Evolutionary conservation across 495 filamentous ascomycete genomes (phyloP).

Genomic region (Lichina pygmaea): DNA sequence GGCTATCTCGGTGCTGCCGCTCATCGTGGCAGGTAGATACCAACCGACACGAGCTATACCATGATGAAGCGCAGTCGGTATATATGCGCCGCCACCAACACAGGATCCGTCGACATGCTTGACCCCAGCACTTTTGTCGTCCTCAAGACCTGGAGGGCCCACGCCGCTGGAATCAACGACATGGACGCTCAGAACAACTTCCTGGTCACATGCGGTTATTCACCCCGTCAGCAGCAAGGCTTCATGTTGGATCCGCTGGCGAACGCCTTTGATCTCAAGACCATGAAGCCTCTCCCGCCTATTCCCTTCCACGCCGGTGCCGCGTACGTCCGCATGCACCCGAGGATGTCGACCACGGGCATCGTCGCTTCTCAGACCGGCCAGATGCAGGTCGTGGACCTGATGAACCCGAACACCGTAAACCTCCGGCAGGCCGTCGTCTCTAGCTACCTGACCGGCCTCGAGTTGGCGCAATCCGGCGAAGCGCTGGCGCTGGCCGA

Average conservation of each 20-base stretch:
- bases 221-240: constrained; percentile 33
- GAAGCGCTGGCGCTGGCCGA: constrained; percentile 70
- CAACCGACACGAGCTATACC: constrained; percentile 48
- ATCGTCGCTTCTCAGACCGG: constrained; percentile 75
- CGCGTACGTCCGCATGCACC: constrained; percentile 85
- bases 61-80: constrained; percentile 78
- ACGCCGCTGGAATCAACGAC: constrained; percentile 60
- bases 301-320: constrained; percentile 81
- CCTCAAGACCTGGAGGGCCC: constrained; percentile 69
- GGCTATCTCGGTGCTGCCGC: background rate
- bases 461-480: constrained; percentile 77
- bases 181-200: constrained; percentile 88
- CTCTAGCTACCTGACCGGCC: constrained; percentile 34
- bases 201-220: constrained; percentile 86
- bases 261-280: constrained; percentile 84
- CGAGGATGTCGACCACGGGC: constrained; percentile 72
- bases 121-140: constrained; percentile 51
- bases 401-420: constrained; percentile 78
- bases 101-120: constrained; percentile 63
- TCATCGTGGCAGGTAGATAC: constrained; percentile 20
- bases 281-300: constrained; percentile 53
- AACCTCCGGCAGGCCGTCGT: constrained; percentile 73
- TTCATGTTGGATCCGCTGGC: constrained; percentile 67
- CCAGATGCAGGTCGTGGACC: constrained; percentile 78
- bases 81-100: constrained; percentile 71